Base-by-base conservation (phyloP, 208 protist species). In the Leishmania tarentolae region DNA sequence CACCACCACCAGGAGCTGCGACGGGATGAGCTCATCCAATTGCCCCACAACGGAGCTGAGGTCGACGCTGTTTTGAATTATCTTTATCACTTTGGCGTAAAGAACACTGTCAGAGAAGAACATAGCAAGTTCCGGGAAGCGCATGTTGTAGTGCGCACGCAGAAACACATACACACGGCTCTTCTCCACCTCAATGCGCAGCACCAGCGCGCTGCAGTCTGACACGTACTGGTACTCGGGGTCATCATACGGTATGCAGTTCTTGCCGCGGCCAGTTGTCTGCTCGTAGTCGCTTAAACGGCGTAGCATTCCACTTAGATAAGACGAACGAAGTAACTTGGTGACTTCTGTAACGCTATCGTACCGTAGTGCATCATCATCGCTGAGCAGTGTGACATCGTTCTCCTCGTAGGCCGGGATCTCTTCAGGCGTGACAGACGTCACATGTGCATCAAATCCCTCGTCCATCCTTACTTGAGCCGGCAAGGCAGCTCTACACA, bases 161-260 rank as follows among this genome's bases (percentile, higher is more conserved):
- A 98, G 79, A 82, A 96, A 98, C 17, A 96, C 93, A 78, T 93
- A 87, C 57, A 96, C 94, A 28, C 94, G 90, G 68, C 89, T 95
- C 78, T 96, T 98, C 78, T 98, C 96, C 75, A 90, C 90, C 77
- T 98, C 95, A 70, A 98, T 96, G 68, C 91, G 91, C 78, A 97
- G 80, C 47, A 98, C 94, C 66, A 98, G 76, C 56, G 78, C 84
- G 80, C 91, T 97, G 81, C 90, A 98, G 74, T 98, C 93, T n/a
- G 92, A 94, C 40, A 98, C 87, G 86, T 97, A 96, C 76, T 90
- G 86, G 86, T 98, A 95, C 88, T 98, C 95, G 9, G 92, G 92
- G 78, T 96, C 92, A 37, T 97, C 91, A 19, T 88, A 90, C 9
- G 87, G 86, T 70, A 98, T 96, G 42, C 92, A 86, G 77, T 97